Evolutionary conservation across 2,329 filamentous ascomycete genomes (phyloP), one percentile per base, ranked within the genome.

Genomic region (Celoporthe dispersa): DNA sequence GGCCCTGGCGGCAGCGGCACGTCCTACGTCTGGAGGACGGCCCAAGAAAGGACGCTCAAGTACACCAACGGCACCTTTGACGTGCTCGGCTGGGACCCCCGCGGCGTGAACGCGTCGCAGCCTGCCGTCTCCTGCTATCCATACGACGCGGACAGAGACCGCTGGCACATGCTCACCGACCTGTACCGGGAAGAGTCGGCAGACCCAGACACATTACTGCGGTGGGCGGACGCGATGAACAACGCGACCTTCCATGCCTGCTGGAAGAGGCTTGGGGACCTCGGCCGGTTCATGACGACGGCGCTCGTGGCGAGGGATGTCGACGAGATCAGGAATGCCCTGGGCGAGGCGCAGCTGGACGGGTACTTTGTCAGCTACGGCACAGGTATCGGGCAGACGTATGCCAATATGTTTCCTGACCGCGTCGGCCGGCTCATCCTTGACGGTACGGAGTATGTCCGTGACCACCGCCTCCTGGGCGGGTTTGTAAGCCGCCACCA

Each of bases 51-150:
- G 25, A 44, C 60, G 37, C 70, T 83, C 48, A 80, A 81, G 3
- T 75, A 86, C 16, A 84, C 83, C 68, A 80, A 80, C 41, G 78
- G 81, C 31, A 74, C 77, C 31, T 84, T 81, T 31, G 84, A 86
- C 70, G 81, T 86, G 7, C 75, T 87, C 19, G 84, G 84, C n/a
- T 87, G 84, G 81, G 85, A 87, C 66, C 85, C 85, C n/a, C 81
- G 85, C 3, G 85, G 85, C 1, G 83, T 87, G 67, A 86, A 86
- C 73, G 75, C 78, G 0, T 83, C 84, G 1, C 80, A 80, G 8
- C 85, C 85, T 0, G 75, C 80, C 4, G 74, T 84, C 2, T 76
- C 82, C 1, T 87, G 85, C 76, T 86, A 82, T 65, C 81, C 84
- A 5, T 77, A 81, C 67, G 77, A 84, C 59, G 81, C 80, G 11